A percentile compares a stretch with the other conserved stretches of the same genome.
phyloP scores from a whole-genome alignment of 129 eudicot species.

The Centaurea solstitialis region DNA sequence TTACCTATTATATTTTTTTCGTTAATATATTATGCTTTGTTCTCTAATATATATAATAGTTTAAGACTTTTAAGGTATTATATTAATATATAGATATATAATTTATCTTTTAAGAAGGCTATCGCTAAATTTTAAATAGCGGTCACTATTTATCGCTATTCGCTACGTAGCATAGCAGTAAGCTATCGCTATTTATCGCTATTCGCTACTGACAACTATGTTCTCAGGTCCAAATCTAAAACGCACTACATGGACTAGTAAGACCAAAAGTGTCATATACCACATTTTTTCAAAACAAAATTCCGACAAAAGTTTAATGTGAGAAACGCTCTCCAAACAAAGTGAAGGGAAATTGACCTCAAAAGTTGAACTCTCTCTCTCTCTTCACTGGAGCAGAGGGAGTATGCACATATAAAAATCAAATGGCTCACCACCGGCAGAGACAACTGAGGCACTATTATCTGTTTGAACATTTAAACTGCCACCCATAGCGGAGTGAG shows the following conservation, averaged over 20 bases:
- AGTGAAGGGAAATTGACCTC: background rate
- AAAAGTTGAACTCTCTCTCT: background rate
- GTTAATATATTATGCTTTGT: no score
- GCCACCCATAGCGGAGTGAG: slow-evolving; percentile 18
- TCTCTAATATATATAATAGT: no score
- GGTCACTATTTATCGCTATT: no score
- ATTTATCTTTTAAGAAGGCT: no score
- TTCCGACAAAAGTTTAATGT: background rate
- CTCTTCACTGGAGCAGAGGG: background rate
- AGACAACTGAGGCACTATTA: slow-evolving; percentile 13
- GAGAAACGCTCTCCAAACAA: background rate
- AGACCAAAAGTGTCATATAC: background rate
- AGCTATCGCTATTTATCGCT: no score
- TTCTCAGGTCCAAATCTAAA: background rate
- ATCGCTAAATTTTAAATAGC: no score
- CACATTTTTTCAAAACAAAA: background rate
- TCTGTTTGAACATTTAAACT: slow-evolving; percentile 33
- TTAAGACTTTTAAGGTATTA: no score
- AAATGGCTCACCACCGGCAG: slow-evolving; percentile 32
- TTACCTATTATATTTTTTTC: no score
- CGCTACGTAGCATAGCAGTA: no score
- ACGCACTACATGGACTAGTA: background rate
- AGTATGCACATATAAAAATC: slow-evolving; percentile 11
- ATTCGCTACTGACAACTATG: no score
- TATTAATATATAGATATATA: no score